phyloP scores from a whole-genome alignment of 1,284 basidiomycete species.

The Xerocomus nothofagi region DNA sequence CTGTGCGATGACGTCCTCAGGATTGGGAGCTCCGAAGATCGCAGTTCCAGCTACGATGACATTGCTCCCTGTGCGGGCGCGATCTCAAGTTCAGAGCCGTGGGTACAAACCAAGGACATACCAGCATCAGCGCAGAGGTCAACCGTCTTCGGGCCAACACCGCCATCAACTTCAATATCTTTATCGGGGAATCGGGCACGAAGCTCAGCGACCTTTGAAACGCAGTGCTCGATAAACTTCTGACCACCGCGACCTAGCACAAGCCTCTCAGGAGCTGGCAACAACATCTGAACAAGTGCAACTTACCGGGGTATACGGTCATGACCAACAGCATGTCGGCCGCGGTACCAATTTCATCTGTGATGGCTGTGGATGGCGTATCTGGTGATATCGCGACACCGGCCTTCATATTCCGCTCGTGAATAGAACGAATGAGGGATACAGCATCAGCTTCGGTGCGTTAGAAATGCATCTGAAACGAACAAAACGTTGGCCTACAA shows the following conservation, averaged over 20 bases:
- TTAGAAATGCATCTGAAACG: slow-evolving; percentile 7
- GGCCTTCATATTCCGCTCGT: slow-evolving; percentile 79
- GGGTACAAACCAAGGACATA: slow-evolving; percentile 36
- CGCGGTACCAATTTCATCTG: slow-evolving; percentile 74
- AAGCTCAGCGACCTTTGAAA: slow-evolving; percentile 92
- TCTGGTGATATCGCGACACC: slow-evolving; percentile 95
- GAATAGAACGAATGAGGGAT: slow-evolving; percentile 76
- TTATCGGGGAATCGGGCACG: slow-evolving; percentile 87
- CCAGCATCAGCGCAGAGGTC: slow-evolving; percentile 90
- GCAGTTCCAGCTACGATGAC: slow-evolving; percentile 98
- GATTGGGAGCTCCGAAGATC: slow-evolving; percentile 82
- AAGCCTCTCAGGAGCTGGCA: not conserved
- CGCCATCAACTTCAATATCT: slow-evolving; percentile 98
- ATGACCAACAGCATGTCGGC: slow-evolving; percentile 97
- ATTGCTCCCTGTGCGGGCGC: slow-evolving; percentile 72
- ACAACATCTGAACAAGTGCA: not conserved
- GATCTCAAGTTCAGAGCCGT: not conserved
- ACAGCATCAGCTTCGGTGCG: slow-evolving; percentile 63
- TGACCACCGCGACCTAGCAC: slow-evolving; percentile 85
- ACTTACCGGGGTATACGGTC: slow-evolving; percentile 88
- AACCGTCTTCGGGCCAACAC: slow-evolving; percentile 90
- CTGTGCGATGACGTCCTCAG: slow-evolving; percentile 74
- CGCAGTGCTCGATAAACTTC: slow-evolving; percentile 93
- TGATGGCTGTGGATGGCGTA: slow-evolving; percentile 83
- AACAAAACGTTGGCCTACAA: slow-evolving; percentile 49